A percentile compares a stretch with the other conserved stretches of the same genome.
Evolutionary conservation across 2,329 filamentous ascomycete species (phyloP).

Genomic region (Aspergillus chevalieri): DNA sequence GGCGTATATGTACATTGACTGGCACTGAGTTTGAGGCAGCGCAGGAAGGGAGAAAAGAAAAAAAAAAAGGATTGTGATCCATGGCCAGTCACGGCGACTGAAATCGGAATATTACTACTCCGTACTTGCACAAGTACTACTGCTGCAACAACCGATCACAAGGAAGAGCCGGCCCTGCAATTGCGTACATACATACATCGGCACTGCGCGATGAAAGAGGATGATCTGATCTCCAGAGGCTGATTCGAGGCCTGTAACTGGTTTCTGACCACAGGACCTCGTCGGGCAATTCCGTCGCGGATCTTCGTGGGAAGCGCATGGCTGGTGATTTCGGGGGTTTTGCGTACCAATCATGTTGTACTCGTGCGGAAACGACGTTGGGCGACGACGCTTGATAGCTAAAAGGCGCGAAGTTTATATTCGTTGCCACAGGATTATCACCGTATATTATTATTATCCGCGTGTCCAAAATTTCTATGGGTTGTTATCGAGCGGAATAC

Average conservation of each 20-base stretch:
- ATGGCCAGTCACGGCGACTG: background rate
- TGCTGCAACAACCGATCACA: background rate
- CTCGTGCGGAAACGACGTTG: conserved; percentile 14
- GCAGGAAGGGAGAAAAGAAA: too few relatives aligned
- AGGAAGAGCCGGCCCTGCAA: background rate
- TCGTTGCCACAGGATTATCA: background rate
- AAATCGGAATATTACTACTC: background rate
- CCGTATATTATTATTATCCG: conserved; percentile 1
- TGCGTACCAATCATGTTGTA: conserved; percentile 21
- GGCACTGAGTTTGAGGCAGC: too few relatives aligned
- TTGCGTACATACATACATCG: background rate
- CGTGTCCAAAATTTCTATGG: conserved; percentile 1
- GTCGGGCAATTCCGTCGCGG: conserved; percentile 30
- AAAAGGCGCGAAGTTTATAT: background rate
- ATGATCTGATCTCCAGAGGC: background rate
- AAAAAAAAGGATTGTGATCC: background rate
- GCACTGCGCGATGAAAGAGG: background rate
- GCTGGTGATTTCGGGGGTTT: conserved; percentile 22
- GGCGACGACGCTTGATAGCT: conserved; percentile 12
- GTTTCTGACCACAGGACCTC: background rate
- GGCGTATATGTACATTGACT: too few relatives aligned
- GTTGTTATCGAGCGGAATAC: background rate
- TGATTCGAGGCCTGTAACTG: background rate
- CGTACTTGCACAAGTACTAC: background rate
- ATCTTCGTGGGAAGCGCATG: conserved; percentile 19